These are phyloP conservation scores for Naganishia liquefaciens DNA, from an alignment of 1,284 basidiomycete genomes.

Conservation along the genomic window DNA sequence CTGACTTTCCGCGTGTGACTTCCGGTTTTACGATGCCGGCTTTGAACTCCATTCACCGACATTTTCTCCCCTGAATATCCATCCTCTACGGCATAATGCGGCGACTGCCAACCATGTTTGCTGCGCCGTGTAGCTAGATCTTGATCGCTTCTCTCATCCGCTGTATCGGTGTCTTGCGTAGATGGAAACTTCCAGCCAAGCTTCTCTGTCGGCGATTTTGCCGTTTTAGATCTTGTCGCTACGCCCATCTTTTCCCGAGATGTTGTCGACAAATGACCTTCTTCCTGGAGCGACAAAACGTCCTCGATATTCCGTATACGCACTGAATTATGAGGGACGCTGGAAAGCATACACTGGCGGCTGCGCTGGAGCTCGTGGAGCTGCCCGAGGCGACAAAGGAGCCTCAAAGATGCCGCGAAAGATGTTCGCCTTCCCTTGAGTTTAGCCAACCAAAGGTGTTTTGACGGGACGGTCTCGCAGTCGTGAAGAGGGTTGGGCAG, in stretches of 20 bases:
- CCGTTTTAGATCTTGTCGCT: background rate
- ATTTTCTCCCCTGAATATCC: slow-evolving; percentile 10
- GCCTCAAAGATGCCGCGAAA: no score
- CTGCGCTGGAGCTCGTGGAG: background rate
- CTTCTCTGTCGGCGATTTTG: background rate
- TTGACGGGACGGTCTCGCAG: background rate
- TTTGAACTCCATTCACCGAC: slow-evolving; percentile 6
- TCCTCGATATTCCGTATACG: slow-evolving; percentile 24
- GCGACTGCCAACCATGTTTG: slow-evolving; percentile 25
- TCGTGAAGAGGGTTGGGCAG: background rate
- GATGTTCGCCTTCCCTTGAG: no score
- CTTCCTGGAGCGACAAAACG: slow-evolving; percentile 14
- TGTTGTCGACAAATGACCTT: slow-evolving; percentile 4
- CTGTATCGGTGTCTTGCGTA: background rate
- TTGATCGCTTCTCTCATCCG: slow-evolving; percentile 8
- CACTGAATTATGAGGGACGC: slow-evolving; percentile 3
- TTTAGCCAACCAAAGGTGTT: no score
- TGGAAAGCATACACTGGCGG: slow-evolving; percentile 24
- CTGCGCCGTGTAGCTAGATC: slow-evolving; percentile 2
- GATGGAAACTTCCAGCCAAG: slow-evolving; percentile 7
- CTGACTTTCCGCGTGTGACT: slow-evolving; percentile 22
- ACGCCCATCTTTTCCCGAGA: slow-evolving; percentile 1
- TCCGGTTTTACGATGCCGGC: slow-evolving; percentile 19
- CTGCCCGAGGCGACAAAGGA: no score
- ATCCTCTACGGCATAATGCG: slow-evolving; percentile 21